phyloP scores from a whole-genome alignment of 306 rosid genomes.

The Chamaecrista fasciculata region DNA sequence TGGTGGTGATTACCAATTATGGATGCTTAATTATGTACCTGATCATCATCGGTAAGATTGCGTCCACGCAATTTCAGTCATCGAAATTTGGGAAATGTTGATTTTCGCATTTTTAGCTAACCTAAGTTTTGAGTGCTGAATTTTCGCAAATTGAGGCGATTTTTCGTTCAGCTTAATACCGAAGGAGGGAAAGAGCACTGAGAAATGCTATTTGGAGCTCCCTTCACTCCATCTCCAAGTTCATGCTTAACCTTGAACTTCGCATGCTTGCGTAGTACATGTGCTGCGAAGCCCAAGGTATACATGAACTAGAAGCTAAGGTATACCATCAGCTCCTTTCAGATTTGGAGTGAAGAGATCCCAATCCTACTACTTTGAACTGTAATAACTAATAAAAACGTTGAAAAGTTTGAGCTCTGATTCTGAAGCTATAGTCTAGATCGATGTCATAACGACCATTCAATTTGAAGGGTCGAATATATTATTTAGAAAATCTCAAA shows the following conservation, averaged over 20 bases:
- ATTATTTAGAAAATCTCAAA: not conserved
- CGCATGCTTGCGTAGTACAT: not conserved
- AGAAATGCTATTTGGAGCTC: slow-evolving; percentile 26
- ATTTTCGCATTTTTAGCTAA: not conserved
- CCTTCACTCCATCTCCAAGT: not conserved
- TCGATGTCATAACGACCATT: not conserved
- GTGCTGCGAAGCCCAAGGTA: slow-evolving; percentile 27
- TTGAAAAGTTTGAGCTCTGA: not conserved
- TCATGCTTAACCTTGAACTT: slow-evolving; percentile 13
- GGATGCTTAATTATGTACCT: slow-evolving; percentile 78
- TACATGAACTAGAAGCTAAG: slow-evolving; percentile 54
- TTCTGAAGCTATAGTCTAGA: not conserved
- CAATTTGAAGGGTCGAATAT: not conserved
- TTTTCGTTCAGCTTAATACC: not conserved
- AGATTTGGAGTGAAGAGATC: slow-evolving; percentile 40
- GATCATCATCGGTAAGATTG: slow-evolving; percentile 69
- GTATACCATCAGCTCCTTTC: slow-evolving; percentile 39
- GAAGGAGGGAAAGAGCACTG: not conserved
- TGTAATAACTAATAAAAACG: not conserved
- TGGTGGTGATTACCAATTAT: slow-evolving; percentile 66
- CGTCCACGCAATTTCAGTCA: not conserved
- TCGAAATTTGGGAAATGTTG: not conserved
- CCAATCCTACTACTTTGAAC: not conserved
- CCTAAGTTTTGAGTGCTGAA: not conserved
- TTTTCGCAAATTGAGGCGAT: not conserved